Evolutionary conservation across 1,139 yeast species (phyloP).

Genomic region (Lodderomyces parapsilosis): DNA sequence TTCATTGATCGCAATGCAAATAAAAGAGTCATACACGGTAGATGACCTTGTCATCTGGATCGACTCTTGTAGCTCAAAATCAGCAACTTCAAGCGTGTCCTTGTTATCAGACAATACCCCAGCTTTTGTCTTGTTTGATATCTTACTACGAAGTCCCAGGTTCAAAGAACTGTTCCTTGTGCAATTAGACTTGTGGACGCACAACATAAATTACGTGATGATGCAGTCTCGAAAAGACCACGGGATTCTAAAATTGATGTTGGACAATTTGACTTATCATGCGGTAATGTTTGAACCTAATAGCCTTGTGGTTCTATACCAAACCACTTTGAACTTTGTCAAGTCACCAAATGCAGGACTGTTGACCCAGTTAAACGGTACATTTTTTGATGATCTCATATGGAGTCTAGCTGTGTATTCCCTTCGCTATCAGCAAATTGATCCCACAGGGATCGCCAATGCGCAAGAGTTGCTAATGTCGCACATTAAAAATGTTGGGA

Average conservation of each 20-base stretch:
- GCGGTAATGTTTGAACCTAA: slow-evolving; percentile 25
- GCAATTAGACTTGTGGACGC: slow-evolving; percentile 39
- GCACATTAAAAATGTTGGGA: slow-evolving; percentile 10
- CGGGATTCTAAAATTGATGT: slow-evolving; percentile 19
- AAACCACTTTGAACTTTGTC: slow-evolving; percentile 16
- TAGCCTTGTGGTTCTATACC: slow-evolving; percentile 19
- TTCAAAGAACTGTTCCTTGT: slow-evolving; percentile 30
- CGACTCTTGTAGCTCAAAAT: slow-evolving; percentile 24
- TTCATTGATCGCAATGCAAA: slow-evolving; percentile 5
- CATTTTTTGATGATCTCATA: slow-evolving; percentile 22
- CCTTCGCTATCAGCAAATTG: slow-evolving; percentile 8
- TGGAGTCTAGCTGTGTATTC: slow-evolving; percentile 24
- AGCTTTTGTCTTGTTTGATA: slow-evolving; percentile 33
- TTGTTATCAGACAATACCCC: slow-evolving; percentile 33
- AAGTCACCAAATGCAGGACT: slow-evolving; percentile 14
- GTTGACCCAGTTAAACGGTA: slow-evolving; percentile 14
- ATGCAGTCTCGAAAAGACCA: slow-evolving; percentile 18
- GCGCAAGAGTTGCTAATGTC: slow-evolving; percentile 33
- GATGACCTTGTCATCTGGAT: slow-evolving; percentile 29
- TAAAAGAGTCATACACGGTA: slow-evolving; percentile 7
- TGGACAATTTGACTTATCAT: slow-evolving; percentile 29
- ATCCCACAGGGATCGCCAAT: slow-evolving; percentile 8
- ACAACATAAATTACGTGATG: slow-evolving; percentile 19
- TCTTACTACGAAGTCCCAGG: slow-evolving; percentile 36
- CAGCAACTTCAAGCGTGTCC: slow-evolving; percentile 28